Conservation (phyloP, 2,329 filamentous ascomycete species). For the Tolypocladium cylindrosporum region DNA sequence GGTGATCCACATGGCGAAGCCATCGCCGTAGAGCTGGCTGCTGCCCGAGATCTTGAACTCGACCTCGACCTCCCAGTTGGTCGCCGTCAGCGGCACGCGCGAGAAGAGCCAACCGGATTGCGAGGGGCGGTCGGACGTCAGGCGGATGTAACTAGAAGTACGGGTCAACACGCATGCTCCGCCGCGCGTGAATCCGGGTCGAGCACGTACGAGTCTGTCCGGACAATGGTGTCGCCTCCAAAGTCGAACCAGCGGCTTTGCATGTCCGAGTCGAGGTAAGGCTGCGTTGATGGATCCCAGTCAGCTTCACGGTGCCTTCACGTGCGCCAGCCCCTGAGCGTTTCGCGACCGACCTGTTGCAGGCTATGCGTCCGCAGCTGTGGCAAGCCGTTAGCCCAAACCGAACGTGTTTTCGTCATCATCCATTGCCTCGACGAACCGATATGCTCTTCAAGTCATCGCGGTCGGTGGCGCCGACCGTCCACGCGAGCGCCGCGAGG, state of each 20-base stretch:
- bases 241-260: constrained; percentile 99
- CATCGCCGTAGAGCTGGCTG: constrained; percentile 87
- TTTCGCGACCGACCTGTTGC: constrained; percentile 51
- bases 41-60: constrained; percentile 91
- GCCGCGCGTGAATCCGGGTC: neutral
- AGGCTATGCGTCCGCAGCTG: constrained; percentile 84
- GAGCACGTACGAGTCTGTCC: constrained; percentile 52
- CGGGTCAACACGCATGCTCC: neutral
- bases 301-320: constrained; percentile 4
- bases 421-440: constrained; percentile 22
- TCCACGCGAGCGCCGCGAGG: constrained; percentile 40
- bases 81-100: constrained; percentile 86
- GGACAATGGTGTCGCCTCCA: constrained; percentile 85
- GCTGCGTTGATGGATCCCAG: constrained; percentile 38
- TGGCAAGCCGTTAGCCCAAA: constrained; percentile 7
- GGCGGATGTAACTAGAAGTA: constrained; percentile 67
- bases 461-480: constrained; percentile 37
- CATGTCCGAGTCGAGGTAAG: constrained; percentile 96
- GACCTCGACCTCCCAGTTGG: constrained; percentile 96
- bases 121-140: constrained; percentile 83
- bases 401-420: neutral
- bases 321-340: neutral
- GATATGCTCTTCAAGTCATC: constrained; percentile 42
- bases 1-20: constrained; percentile 96
- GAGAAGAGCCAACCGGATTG: constrained; percentile 92